phyloP scores from a whole-genome alignment of 345 rosid species.

The Dovyalis caffra region DNA sequence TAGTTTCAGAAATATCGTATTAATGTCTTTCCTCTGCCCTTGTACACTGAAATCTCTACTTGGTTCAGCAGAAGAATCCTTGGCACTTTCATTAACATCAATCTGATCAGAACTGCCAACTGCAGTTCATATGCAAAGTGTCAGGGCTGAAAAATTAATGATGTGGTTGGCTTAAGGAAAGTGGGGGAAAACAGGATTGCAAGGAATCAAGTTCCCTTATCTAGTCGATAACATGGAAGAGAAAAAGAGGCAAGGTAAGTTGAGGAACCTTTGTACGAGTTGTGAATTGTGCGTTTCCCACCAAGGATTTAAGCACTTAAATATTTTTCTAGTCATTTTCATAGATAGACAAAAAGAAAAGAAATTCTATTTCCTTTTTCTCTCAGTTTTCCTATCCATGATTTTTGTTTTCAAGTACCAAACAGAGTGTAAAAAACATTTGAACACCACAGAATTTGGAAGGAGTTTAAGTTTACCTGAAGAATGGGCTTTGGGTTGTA shows the following conservation, averaged over 20 bases:
- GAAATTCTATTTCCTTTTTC: not conserved
- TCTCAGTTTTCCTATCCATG: not conserved
- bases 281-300: not conserved
- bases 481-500: conserved; percentile 25
- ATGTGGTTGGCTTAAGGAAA: not conserved
- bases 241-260: not conserved
- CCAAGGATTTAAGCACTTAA: not conserved
- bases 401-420: not conserved
- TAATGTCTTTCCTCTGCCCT: conserved; percentile 74
- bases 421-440: not conserved
- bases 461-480: conserved; percentile 36
- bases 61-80: conserved; percentile 35
- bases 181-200: not conserved
- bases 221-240: not conserved
- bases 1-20: conserved; percentile 82
- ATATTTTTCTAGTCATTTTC: not conserved
- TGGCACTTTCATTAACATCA: conserved; percentile 16
- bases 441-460: not conserved
- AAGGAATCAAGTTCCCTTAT: not conserved
- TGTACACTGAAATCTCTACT: conserved; percentile 64
- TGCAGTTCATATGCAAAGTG: conserved; percentile 26
- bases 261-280: not conserved
- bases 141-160: conserved; percentile 3
- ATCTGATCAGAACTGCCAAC: conserved; percentile 37
- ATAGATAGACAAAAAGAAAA: not conserved